These are phyloP conservation scores for Aurifilum marmelostoma DNA, from an alignment of 2,329 filamentous ascomycete genomes.

Conservation along the genomic window DNA sequence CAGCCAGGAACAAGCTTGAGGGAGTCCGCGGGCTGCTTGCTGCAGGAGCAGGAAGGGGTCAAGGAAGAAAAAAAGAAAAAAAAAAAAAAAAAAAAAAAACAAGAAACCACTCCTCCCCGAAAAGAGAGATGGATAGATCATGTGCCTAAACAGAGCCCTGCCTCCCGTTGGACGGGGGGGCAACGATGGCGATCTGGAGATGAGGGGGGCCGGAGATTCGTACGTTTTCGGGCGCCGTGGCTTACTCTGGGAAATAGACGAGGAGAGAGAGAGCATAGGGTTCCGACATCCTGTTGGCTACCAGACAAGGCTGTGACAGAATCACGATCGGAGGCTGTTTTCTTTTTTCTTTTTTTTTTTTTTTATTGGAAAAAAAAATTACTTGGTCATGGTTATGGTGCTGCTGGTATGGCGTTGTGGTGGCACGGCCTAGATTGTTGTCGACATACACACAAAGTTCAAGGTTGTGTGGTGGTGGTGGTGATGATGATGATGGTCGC, in stretches of 20 bases:
- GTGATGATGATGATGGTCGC: too few relatives aligned
- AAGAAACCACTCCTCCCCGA: neutral
- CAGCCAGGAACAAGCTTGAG: neutral
- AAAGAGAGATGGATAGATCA: neutral
- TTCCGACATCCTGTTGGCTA: neutral
- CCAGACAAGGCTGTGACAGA: neutral
- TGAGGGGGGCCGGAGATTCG: neutral
- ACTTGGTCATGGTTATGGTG: neutral
- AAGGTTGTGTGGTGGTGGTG: neutral
- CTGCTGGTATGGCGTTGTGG: neutral
- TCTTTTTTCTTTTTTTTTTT: too few relatives aligned
- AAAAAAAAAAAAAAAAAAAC: neutral
- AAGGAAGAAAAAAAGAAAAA: neutral
- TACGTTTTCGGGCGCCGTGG: constrained; percentile 4
- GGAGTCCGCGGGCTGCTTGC: neutral
- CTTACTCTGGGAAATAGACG: neutral
- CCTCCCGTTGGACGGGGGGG: neutral
- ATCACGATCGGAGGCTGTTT: neutral
- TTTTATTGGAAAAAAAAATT: too few relatives aligned
- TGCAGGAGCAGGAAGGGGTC: neutral
- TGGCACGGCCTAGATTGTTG: neutral
- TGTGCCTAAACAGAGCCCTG: neutral
- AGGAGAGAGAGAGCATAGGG: neutral
- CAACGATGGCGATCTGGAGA: neutral
- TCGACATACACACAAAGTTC: neutral